These are phyloP conservation scores for Craspedostauros australis DNA, from an alignment of 108 stramenopile species.

Conservation along the genomic window DNA sequence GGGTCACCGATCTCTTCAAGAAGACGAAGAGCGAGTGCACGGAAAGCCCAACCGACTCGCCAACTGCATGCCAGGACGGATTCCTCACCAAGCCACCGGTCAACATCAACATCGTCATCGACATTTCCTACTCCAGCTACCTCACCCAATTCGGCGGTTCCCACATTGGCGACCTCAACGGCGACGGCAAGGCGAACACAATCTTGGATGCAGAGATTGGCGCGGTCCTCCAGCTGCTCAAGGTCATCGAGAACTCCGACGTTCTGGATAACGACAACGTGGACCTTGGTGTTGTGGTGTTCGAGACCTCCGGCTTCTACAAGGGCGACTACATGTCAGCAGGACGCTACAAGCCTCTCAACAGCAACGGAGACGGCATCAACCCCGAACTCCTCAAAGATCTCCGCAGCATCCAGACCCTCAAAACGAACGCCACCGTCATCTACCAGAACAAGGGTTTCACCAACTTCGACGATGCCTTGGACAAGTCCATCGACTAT, in stretches of 20 bases:
- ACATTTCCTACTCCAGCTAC: constrained; percentile 17
- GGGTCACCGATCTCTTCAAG: not conserved
- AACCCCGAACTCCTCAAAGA: constrained; percentile 1
- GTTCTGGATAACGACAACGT: constrained; percentile 15
- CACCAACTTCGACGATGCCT: constrained; percentile 33
- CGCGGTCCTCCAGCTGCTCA: constrained; percentile 8
- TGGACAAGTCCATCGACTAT: constrained; percentile 20
- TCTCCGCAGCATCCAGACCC: not conserved
- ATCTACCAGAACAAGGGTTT: constrained; percentile 10
- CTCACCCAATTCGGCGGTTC: not conserved
- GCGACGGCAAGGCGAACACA: constrained; percentile 14
- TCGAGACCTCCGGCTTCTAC: constrained; percentile 11
- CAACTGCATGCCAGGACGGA: constrained; percentile 9
- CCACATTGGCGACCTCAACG: constrained; percentile 22
- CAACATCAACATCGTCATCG: constrained; percentile 23
- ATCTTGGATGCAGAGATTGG: constrained; percentile 29
- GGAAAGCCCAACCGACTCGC: not conserved
- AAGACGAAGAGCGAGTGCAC: not conserved
- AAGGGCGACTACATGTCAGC: too few relatives aligned
- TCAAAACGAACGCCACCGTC: not conserved
- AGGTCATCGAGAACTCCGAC: constrained; percentile 5
- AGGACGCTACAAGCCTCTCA: constrained; percentile 1
- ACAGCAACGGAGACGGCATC: not conserved
- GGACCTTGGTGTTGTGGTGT: constrained; percentile 17
- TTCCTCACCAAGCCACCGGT: constrained; percentile 5